Percentiles rank a stretch among this genome's conserved stretches.
phyloP scores from a whole-genome alignment of 306 rosid genomes.

The Prunus mongolica region DNA sequence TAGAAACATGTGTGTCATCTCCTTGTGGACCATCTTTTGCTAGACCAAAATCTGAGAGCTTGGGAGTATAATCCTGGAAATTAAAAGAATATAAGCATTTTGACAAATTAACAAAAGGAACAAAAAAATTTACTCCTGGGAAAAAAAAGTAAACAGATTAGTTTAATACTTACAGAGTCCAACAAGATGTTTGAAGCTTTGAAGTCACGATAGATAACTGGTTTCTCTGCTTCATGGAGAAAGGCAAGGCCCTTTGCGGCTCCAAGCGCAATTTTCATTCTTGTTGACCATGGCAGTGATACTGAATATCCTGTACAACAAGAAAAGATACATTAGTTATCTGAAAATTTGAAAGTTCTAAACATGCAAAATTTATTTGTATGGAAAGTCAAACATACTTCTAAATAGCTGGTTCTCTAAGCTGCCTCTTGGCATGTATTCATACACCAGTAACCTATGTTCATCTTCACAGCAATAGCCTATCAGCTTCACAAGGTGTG shows the following conservation, averaged over 20 bases:
- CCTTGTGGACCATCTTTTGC: constrained; percentile 99
- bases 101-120: neutral
- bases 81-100: neutral
- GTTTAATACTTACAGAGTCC: constrained; percentile 56
- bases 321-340: neutral
- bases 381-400: constrained; percentile 43
- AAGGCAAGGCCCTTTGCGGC: constrained; percentile 93
- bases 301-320: constrained; percentile 56
- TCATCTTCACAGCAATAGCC: constrained; percentile 98
- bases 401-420: constrained; percentile 88
- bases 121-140: neutral
- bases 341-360: neutral
- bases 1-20: constrained; percentile 93
- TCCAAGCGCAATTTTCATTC: constrained; percentile 95
- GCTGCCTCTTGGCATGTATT: constrained; percentile 94
- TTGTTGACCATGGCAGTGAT: constrained; percentile 82
- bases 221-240: constrained; percentile 79
- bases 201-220: constrained; percentile 89
- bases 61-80: constrained; percentile 68
- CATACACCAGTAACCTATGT: constrained; percentile 76
- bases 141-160: neutral
- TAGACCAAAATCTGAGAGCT: constrained; percentile 92
- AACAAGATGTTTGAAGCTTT: constrained; percentile 89
- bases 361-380: neutral
- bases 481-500: constrained; percentile 79